Conservation (phyloP, 805 yeast species). For the Starmerella etchellsii region DNA sequence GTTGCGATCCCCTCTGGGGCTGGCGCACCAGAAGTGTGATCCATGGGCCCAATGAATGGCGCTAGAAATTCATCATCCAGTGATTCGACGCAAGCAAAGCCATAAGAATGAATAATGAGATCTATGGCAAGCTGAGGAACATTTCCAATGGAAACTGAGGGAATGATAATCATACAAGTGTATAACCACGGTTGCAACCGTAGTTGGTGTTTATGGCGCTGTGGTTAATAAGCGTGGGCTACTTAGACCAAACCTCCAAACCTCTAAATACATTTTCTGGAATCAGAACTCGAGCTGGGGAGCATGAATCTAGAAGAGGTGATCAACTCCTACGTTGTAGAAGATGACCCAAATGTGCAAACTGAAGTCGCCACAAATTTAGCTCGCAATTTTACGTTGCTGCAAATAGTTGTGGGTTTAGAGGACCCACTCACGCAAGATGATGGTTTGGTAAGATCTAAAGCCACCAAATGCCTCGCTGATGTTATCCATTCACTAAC, state of each 20-base stretch:
- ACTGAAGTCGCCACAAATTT: slow-evolving; percentile 3
- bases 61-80: slow-evolving; percentile 52
- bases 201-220: too few species aligned
- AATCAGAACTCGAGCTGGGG: too few species aligned
- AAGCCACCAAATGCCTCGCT: slow-evolving; percentile 35
- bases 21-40: slow-evolving; percentile 29
- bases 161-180: slow-evolving; percentile 41
- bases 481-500: slow-evolving; percentile 28
- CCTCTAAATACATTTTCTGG: too few species aligned
- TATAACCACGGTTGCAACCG: too few species aligned
- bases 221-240: too few species aligned
- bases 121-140: slow-evolving; percentile 77
- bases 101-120: slow-evolving; percentile 51
- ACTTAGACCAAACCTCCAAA: too few species aligned
- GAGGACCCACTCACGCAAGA: slow-evolving; percentile 55
- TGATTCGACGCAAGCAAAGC: slow-evolving; percentile 38
- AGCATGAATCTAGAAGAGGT: slow-evolving; percentile 17
- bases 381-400: slow-evolving; percentile 8
- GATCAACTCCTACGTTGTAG: slow-evolving; percentile 21
- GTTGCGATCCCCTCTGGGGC: slow-evolving; percentile 35
- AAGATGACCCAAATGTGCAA: slow-evolving; percentile 5
- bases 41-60: slow-evolving; percentile 77
- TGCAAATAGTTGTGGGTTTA: slow-evolving; percentile 37
- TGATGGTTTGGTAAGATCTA: slow-evolving; percentile 37
- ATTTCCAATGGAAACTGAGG: slow-evolving; percentile 77